phyloP scores from a whole-genome alignment of 164 flowering plant genomes.

The Dillenia turbinata region DNA sequence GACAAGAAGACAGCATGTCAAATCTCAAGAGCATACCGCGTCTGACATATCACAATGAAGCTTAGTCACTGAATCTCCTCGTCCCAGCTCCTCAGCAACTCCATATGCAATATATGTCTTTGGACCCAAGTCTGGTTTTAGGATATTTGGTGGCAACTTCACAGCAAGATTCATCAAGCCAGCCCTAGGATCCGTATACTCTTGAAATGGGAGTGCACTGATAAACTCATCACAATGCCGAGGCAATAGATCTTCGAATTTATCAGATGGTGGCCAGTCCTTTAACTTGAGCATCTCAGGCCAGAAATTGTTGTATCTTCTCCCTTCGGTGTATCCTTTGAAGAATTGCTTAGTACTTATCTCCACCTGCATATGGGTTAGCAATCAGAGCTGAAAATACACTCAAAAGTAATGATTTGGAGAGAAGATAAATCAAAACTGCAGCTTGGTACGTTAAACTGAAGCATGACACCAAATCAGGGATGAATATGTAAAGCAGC shows the following conservation, averaged over 20 bases:
- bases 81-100: conserved; percentile 62
- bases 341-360: conserved; percentile 60
- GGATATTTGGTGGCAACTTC: conserved; percentile 48
- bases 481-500: no score
- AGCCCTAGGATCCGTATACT: conserved; percentile 57
- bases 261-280: conserved; percentile 92
- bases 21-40: conserved; percentile 50
- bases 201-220: conserved; percentile 71
- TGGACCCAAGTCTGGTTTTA: conserved; percentile 94
- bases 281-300: conserved; percentile 93
- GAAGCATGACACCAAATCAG: no score
- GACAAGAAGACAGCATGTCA: neutral
- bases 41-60: conserved; percentile 91
- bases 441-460: no score
- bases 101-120: conserved; percentile 94
- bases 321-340: conserved; percentile 66
- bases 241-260: conserved; percentile 74
- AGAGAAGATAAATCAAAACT: no score
- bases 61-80: conserved; percentile 95
- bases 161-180: conserved; percentile 77
- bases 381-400: no score
- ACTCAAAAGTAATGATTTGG: no score
- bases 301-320: conserved; percentile 57
- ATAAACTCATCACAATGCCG: conserved; percentile 88
- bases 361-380: conserved; percentile 49